Evolutionary conservation across 2,329 filamentous ascomycete species (phyloP), one percentile per base, ranked within the genome.

Genomic region (Xylariaceae sp.): DNA sequence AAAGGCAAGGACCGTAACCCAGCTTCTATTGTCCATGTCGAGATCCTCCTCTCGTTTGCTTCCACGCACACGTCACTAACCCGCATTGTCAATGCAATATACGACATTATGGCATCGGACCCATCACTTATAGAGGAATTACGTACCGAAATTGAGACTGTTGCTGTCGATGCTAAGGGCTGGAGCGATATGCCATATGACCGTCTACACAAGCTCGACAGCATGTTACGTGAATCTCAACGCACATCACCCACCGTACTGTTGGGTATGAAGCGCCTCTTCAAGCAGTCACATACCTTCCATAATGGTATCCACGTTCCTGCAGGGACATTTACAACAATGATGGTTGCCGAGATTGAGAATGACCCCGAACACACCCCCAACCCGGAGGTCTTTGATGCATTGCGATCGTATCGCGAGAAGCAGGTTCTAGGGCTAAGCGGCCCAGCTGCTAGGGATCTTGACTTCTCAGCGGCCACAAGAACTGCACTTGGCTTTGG

Each of bases 401-500:
- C 36, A 6, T 11, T 55, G 7, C 52, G 52, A 8, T 12, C 8
- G 3, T 54, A 53, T n/a, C 47, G 45, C 37, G 49, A 52, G 24
- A 73, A 47, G 56, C 71, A 29, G 68, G 72, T 16, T 11, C 12
- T 33, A 6, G 57, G 39, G 12, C 16, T 40, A 1, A n/a, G 34
- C 7, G 40, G n/a, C 21, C 21, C 12, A n/a, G 40, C 31, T 14
- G 23, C 36, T 8, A 49, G 9, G 19, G 56, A 58, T 2, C 34
- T 49, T 12, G 23, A 56, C 8, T 62, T 62, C 49, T 33, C 53
- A 8, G 67, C 72, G 7, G 73, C 73, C 1, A 69, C 65, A 19
- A 41, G 55, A 4, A 65, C 70, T 3, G 65, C 70, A 21, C 65
- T 73, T 6, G 66, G 60, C 6, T 78, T 76, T 49, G 75, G 75